Evolutionary conservation across 306 rosid species (phyloP).

Genomic region (Arachis stenosperma): DNA sequence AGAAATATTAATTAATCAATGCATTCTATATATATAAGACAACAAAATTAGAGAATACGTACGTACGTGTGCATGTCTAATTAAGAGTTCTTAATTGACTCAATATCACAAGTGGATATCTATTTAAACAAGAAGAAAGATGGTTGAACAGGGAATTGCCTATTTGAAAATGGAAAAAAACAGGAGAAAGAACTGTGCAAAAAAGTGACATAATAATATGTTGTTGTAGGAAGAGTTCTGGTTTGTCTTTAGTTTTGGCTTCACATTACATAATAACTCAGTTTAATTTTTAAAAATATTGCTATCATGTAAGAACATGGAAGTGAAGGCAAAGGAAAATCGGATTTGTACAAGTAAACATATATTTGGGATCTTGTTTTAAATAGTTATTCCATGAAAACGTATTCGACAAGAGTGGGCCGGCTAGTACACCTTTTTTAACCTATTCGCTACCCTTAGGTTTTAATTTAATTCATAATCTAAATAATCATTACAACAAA

Average conservation of each 20-base stretch:
- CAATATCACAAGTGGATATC: conserved; percentile 15
- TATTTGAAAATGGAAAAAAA: neutral
- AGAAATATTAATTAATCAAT: neutral
- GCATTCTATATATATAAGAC: neutral
- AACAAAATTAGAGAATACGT: conserved; percentile 34
- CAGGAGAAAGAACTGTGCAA: conserved; percentile 13
- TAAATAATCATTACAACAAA: conserved; percentile 39
- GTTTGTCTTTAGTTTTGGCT: conserved; percentile 54
- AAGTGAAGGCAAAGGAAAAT: conserved; percentile 44
- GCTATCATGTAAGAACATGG: conserved; percentile 42
- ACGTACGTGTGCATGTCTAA: conserved; percentile 5
- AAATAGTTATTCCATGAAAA: conserved; percentile 47
- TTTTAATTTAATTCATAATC: conserved; percentile 29
- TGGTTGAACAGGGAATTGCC: neutral
- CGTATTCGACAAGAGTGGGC: conserved; percentile 78
- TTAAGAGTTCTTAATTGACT: conserved; percentile 1
- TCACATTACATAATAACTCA: conserved; percentile 15
- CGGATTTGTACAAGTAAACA: conserved; percentile 42
- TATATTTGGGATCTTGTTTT: conserved; percentile 45
- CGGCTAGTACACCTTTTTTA: conserved; percentile 90
- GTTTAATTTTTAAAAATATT: conserved; percentile 20
- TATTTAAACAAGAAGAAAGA: conserved; percentile 31
- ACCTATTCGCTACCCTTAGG: conserved; percentile 60
- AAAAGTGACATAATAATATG: conserved; percentile 41
- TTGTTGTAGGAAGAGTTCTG: conserved; percentile 36